These are phyloP conservation scores for Saccharomyces pastorianus DNA, from an alignment of 1,139 yeast genomes.

Conservation along the genomic window DNA sequence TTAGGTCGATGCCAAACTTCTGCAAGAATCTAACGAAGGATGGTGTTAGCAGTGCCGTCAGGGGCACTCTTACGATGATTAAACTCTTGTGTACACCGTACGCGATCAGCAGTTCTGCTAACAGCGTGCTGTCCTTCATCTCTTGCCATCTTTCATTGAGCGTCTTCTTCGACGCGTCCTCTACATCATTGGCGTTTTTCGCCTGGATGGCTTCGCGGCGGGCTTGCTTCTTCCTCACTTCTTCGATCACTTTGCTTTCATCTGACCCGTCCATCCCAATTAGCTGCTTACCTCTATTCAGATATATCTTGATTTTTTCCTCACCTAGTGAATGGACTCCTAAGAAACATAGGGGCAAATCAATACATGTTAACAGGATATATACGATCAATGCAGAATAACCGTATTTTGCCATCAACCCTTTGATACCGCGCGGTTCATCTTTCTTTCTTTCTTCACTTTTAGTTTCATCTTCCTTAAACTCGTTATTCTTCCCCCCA, in stretches of 20 bases:
- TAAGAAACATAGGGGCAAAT: slow-evolving; percentile 73
- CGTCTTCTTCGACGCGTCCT: slow-evolving; percentile 16
- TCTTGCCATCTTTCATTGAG: slow-evolving; percentile 15
- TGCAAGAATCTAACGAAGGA: slow-evolving; percentile 59
- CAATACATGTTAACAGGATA: slow-evolving; percentile 58
- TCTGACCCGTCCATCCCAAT: slow-evolving; percentile 50
- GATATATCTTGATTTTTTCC: slow-evolving; percentile 62
- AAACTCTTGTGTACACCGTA: slow-evolving; percentile 89
- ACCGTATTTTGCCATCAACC: slow-evolving; percentile 78
- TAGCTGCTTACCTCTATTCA: slow-evolving; percentile 49
- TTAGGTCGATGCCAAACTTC: slow-evolving; percentile 62
- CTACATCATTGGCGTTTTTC: slow-evolving; percentile 5
- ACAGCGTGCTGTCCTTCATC: slow-evolving; percentile 34
- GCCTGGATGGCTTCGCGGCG: slow-evolving; percentile 5
- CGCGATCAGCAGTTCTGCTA: slow-evolving; percentile 79
- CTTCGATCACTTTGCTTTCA: slow-evolving; percentile 27
- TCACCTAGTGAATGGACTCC: slow-evolving; percentile 82
- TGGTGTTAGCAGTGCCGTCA: slow-evolving; percentile 91
- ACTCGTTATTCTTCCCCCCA: not conserved
- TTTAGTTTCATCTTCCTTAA: not conserved
- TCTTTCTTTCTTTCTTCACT: not conserved
- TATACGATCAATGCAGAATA: slow-evolving; percentile 86
- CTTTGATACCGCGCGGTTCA: slow-evolving; percentile 36
- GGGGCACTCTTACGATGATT: slow-evolving; percentile 69
- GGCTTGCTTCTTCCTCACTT: slow-evolving; percentile 19